These are phyloP conservation scores for Colletotrichum endophyticum DNA, from an alignment of 2,329 filamentous ascomycete genomes.

Conservation along the genomic window DNA sequence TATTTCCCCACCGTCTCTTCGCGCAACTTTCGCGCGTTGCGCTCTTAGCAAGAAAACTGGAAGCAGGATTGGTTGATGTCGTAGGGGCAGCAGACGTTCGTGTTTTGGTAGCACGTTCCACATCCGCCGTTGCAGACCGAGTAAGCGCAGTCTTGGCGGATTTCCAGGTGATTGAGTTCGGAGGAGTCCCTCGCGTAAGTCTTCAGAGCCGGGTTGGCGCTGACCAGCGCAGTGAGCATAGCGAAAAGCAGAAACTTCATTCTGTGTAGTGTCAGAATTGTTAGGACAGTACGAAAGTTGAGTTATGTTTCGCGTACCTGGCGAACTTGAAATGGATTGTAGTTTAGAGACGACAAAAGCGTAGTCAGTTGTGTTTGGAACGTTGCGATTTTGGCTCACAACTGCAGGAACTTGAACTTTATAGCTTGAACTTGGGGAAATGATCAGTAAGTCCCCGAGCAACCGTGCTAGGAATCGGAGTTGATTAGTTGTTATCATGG, in stretches of 20 bases:
- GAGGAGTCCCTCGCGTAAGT: neutral
- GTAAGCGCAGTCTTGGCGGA: neutral
- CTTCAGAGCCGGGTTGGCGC: neutral
- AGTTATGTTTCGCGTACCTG: neutral
- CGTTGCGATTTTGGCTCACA: neutral
- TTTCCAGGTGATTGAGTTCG: neutral
- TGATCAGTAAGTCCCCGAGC: neutral
- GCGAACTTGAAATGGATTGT: neutral
- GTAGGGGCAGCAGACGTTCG: neutral
- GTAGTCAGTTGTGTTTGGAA: neutral
- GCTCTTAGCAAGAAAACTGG: neutral
- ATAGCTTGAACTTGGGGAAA: neutral
- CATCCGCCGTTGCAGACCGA: neutral
- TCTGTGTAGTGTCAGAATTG: neutral
- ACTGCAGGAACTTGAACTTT: neutral
- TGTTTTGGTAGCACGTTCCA: neutral
- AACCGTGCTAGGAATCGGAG: neutral
- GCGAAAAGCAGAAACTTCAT: neutral
- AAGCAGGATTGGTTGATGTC: neutral
- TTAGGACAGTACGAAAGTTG: neutral
- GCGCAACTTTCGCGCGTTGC: no score
- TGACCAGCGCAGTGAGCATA: neutral
- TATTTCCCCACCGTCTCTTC: no score
- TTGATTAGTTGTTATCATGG: neutral
- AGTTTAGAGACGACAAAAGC: neutral